Conservation (phyloP, 1,284 basidiomycete species). For the Prillingera fragicola region DNA sequence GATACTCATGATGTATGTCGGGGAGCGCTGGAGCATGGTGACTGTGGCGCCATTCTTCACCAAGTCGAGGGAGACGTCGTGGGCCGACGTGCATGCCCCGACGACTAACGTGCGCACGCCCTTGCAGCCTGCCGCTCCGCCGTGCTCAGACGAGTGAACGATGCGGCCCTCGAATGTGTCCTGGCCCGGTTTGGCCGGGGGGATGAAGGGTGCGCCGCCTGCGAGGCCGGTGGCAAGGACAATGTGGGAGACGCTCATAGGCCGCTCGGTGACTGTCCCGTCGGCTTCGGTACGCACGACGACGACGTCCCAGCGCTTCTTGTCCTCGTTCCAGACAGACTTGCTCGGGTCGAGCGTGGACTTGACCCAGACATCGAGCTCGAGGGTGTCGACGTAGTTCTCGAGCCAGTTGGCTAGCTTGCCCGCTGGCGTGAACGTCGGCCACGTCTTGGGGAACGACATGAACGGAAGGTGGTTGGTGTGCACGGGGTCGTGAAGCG, state of each 20-base stretch:
- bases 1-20: slow-evolving; percentile 59
- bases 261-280: slow-evolving; percentile 45
- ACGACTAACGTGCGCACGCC: slow-evolving; percentile 60
- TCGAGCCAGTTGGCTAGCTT: slow-evolving; percentile 65
- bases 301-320: slow-evolving; percentile 55
- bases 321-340: slow-evolving; percentile 51
- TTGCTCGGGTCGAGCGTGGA: slow-evolving; percentile 48
- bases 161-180: slow-evolving; percentile 56
- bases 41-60: slow-evolving; percentile 53
- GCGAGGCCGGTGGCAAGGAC: slow-evolving; percentile 61
- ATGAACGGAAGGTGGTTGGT: slow-evolving; percentile 28
- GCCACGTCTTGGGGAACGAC: slow-evolving; percentile 32
- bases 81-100: slow-evolving; percentile 58
- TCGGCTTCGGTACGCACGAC: slow-evolving; percentile 48
- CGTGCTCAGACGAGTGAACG: slow-evolving; percentile 57
- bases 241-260: slow-evolving; percentile 50
- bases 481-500: slow-evolving; percentile 59
- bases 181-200: slow-evolving; percentile 47
- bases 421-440: slow-evolving; percentile 30
- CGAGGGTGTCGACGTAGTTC: slow-evolving; percentile 58
- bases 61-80: slow-evolving; percentile 50
- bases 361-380: slow-evolving; percentile 62
- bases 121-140: slow-evolving; percentile 51
- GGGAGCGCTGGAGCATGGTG: slow-evolving; percentile 59
- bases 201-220: slow-evolving; percentile 53